phyloP scores from a whole-genome alignment of 169 alveolate genomes.

The Eimeria maxima region DNA sequence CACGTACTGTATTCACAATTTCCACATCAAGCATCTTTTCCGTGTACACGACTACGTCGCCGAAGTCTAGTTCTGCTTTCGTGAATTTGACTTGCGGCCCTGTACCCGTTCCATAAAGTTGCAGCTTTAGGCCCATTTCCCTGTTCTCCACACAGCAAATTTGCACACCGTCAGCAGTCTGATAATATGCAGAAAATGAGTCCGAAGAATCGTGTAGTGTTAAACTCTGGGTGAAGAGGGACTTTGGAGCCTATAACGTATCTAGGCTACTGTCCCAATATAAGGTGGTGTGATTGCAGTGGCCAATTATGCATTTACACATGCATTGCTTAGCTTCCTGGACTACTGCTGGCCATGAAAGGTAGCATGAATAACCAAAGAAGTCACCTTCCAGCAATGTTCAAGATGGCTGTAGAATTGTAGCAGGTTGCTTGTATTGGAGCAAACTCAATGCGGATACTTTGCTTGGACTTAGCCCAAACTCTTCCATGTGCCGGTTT shows the following conservation, averaged over 20 bases:
- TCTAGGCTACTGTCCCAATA: background rate
- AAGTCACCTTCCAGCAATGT: constrained; percentile 61
- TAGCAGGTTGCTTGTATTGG: constrained; percentile 51
- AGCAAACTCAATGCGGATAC: constrained; percentile 58
- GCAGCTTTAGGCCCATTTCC: constrained; percentile 60
- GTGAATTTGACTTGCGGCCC: constrained; percentile 81
- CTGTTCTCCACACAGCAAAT: constrained; percentile 51
- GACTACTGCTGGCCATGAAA: background rate
- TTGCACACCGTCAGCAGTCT: background rate
- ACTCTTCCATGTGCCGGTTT: constrained; percentile 69
- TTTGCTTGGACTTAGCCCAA: constrained; percentile 55
- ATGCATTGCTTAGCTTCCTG: background rate
- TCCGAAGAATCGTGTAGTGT: background rate
- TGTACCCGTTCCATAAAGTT: constrained; percentile 74
- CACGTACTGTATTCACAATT: constrained; percentile 60
- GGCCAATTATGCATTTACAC: background rate
- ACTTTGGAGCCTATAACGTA: background rate
- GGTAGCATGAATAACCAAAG: background rate
- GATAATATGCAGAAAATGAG: background rate
- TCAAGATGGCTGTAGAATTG: constrained; percentile 13
- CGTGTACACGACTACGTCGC: constrained; percentile 66
- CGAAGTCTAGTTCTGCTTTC: constrained; percentile 53
- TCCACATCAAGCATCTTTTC: constrained; percentile 71
- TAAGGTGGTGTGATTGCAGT: background rate
- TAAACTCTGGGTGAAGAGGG: background rate